Evolutionary conservation across 495 filamentous ascomycete genomes (phyloP).

Genomic region (Podospora sp.): DNA sequence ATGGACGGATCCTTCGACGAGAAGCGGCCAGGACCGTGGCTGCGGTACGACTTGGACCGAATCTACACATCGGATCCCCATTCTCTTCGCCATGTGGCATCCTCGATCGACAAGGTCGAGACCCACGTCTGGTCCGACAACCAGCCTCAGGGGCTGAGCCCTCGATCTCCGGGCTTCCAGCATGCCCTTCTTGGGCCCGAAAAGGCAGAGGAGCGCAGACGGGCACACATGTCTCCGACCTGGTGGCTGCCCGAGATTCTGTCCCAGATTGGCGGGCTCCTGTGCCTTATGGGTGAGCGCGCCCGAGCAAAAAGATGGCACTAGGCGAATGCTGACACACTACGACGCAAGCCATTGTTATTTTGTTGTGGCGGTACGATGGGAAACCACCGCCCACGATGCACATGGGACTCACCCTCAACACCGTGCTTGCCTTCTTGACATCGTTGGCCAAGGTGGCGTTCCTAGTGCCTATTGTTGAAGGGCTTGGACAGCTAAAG

Average conservation of each 20-base stretch:
- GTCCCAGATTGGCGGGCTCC: slow-evolving; percentile 15
- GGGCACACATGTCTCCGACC: slow-evolving; percentile 2
- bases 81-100: neutral
- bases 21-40: neutral
- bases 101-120: neutral
- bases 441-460: slow-evolving; percentile 45
- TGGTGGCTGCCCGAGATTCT: slow-evolving; percentile 23
- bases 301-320: too few relatives aligned
- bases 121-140: neutral
- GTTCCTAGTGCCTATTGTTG: slow-evolving; percentile 42
- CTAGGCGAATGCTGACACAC: too few relatives aligned
- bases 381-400: slow-evolving; percentile 42
- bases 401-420: slow-evolving; percentile 49
- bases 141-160: neutral
- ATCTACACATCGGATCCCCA: neutral
- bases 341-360: slow-evolving; percentile 32
- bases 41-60: neutral
- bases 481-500: slow-evolving; percentile 48
- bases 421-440: slow-evolving; percentile 49
- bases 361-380: slow-evolving; percentile 41
- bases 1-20: neutral
- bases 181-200: neutral
- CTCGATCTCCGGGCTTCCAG: neutral
- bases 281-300: slow-evolving; percentile 14
- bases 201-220: slow-evolving; percentile 11